phyloP scores from a whole-genome alignment of 2,329 filamentous ascomycete genomes.

The Ramularia collo-cygni region DNA sequence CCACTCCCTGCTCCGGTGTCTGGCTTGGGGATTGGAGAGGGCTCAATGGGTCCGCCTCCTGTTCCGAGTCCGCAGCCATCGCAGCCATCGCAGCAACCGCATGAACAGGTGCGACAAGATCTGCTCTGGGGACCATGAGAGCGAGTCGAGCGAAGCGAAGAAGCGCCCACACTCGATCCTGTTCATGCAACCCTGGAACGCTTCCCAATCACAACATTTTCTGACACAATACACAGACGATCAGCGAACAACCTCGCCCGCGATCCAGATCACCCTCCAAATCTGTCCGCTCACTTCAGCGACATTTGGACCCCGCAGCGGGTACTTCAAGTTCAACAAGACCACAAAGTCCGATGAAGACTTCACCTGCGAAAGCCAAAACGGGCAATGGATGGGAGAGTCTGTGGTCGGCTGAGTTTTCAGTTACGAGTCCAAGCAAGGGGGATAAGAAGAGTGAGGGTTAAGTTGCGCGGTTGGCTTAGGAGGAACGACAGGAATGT shows the following conservation, averaged over 20 bases:
- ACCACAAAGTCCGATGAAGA: conserved; percentile 11
- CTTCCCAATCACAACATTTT: too few species aligned
- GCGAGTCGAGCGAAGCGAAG: background rate
- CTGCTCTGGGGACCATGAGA: conserved; percentile 4
- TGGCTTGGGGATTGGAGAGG: too few species aligned
- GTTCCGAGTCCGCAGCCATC: too few species aligned
- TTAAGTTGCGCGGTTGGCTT: too few species aligned
- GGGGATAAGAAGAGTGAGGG: conserved; percentile 16
- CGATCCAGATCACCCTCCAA: conserved; percentile 27
- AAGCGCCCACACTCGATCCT: background rate
- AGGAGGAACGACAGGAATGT: background rate
- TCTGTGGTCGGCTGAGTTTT: conserved; percentile 28
- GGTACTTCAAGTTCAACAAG: conserved; percentile 3
- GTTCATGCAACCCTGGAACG: background rate
- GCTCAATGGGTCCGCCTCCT: too few species aligned
- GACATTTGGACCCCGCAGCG: conserved; percentile 20
- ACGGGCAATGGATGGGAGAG: conserved; percentile 26
- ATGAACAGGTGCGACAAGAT: conserved; percentile 35
- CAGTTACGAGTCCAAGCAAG: conserved; percentile 28
- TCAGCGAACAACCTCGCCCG: conserved; percentile 4
- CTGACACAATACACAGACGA: background rate
- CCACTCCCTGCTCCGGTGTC: too few species aligned
- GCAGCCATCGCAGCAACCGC: conserved; percentile 28
- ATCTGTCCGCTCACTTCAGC: conserved; percentile 26
- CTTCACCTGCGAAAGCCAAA: conserved; percentile 5